Base-by-base conservation (phyloP, 208 protist genomes). In the Leishmania arabica region DNA sequence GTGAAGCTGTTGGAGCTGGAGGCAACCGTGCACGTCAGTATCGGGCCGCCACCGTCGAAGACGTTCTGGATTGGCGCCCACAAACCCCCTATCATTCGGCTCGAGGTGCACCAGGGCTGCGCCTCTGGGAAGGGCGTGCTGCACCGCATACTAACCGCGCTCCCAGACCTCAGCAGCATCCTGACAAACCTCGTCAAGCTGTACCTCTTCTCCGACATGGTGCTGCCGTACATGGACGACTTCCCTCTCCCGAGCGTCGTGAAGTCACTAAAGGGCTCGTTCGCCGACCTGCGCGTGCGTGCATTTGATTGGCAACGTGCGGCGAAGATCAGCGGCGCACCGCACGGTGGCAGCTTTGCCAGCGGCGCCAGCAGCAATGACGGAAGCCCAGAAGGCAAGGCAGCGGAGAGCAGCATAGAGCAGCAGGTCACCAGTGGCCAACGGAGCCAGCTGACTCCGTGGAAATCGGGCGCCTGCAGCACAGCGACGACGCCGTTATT, bases 191-290 rank as follows among this genome's bases (percentile, higher is more conserved):
- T 95, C 37, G 62, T 97, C 34, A 93, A 94, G 72, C 75, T 95
- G 1, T 93, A 96, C 75, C 66, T 95, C 62, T 90, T 96, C 66
- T 77, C 74, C 15, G 91, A 96, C 53, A 95, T 97, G 89, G 83
- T 92, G n/a, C 79, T 97, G 6, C 95, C 95, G 0, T 88, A 87
- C 72, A 87, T 97, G 88, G 95, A 97, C 45, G 95, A 97, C 85
- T 97, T 96, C 75, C 89, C 95, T 53, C 85, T 96, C 34, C 95
- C 95, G 6, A 94, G 78, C 78, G 77, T 96, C 3, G 84, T 90
- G 19, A 91, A 91, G 72, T 91, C 92, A 17, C 92, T 92, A 3
- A 86, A 80, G 60, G 49, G 47, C 21, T 84, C 86, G 3, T 78
- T 86, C 42, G 49, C 42, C 19, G 75, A 79, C 37, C 40, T 83